Evolutionary conservation across 208 protist genomes (phyloP).

Genomic region (Acanthamoeba healyi): DNA sequence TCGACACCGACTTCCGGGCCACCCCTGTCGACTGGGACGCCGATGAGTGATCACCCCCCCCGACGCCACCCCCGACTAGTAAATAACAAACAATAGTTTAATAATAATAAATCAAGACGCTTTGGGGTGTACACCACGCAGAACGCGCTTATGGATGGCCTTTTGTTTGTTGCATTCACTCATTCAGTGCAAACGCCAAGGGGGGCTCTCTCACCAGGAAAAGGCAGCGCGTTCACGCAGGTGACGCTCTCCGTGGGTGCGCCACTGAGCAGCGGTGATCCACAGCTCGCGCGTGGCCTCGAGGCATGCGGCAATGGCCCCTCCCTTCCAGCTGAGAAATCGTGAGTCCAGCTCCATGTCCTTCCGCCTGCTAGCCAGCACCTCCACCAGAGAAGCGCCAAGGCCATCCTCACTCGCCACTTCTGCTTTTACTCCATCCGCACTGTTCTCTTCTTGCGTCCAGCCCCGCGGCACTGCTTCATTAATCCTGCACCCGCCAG

Average conservation of each 20-base stretch:
- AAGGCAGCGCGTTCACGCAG: slow-evolving; percentile 4
- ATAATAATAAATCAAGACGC: not conserved
- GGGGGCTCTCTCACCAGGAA: not conserved
- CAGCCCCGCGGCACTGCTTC: not conserved
- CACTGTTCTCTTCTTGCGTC: not conserved
- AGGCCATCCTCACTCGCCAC: too few relatives aligned
- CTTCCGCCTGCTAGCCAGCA: slow-evolving; percentile 44
- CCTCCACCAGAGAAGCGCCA: not conserved
- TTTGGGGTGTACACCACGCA: not conserved
- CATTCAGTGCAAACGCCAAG: too few relatives aligned
- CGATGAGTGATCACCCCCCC: slow-evolving; percentile 30
- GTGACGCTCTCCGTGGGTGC: slow-evolving; percentile 9
- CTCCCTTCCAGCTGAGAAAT: slow-evolving; percentile 54
- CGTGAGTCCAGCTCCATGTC: slow-evolving; percentile 55
- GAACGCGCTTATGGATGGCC: too few relatives aligned
- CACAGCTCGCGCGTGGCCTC: slow-evolving; percentile 9
- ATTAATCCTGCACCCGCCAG: not conserved
- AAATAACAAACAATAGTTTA: too few relatives aligned
- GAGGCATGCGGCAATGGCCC: slow-evolving; percentile 48
- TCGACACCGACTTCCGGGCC: slow-evolving; percentile 77
- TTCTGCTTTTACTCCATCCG: not conserved
- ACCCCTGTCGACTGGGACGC: slow-evolving; percentile 68
- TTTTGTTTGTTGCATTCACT: too few relatives aligned
- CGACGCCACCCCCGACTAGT: too few relatives aligned
- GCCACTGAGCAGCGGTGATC: not conserved